Evolutionary conservation across 176 grass and related monocot genomes (phyloP), one percentile per base, ranked within the genome.

Genomic region (Pontederia paniculata): DNA sequence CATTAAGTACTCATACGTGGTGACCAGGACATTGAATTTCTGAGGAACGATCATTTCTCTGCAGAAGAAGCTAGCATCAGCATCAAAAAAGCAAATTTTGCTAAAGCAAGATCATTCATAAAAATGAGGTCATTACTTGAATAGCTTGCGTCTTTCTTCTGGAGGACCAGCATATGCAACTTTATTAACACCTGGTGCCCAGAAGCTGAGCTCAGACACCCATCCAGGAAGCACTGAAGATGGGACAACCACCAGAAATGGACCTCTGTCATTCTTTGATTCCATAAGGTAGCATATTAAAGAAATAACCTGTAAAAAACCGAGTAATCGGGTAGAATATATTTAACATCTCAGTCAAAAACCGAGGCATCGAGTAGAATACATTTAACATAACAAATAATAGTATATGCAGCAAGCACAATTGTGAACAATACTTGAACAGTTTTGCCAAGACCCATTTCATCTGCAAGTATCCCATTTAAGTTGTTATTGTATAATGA

Each of bases 391-490:
- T 15, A 53, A 11, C 45, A 23, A 73, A 20, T 16, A 54, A 19
- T 58, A 45, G 4, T 28, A 55, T 42, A 71, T 71, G 8, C 75
- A 63, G 74, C 57, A 17, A 63, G 54, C 22, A 13, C 65, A 42
- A 19, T 62, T 71, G 9, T 72, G 46, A 45, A 50, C 46, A 74
- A 69, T 82, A 98, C 93, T 78, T 96, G 90, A 54, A 96, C 90
- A 75, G 90, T 96, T 96, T 96, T 96, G 56, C 90, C 90, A 70
- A 96, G 90, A 68, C 90, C 90, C 90, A 96, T 96, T 79, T 96
- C 90, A 83, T 96, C 90, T 63, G 90, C 90, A 75, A 96, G 76
- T 76, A 96, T 96, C 65, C 90, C 90, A 63, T 96, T 96, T 70
- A 96, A 81, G 70, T 89, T 81, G 63, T 96, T 96, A 57, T 96